Evolutionary conservation across 371 early-diverging fungal species (phyloP), one percentile per base, ranked within the genome.

Genomic region (Mortierella sp.): DNA sequence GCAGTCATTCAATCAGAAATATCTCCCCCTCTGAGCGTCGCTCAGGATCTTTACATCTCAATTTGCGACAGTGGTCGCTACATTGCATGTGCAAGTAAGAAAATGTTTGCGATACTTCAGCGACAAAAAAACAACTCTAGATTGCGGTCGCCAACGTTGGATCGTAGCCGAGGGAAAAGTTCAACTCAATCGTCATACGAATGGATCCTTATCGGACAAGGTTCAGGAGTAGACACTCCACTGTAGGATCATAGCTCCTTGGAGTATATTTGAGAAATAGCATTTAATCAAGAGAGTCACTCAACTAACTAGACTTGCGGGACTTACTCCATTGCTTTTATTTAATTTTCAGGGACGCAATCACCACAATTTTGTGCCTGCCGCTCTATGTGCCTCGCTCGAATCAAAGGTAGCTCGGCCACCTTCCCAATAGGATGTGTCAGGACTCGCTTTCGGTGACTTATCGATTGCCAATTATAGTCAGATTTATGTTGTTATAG

Each of bases 311-410:
- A 2, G 22, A 31, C n/a, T 15, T 55, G 19, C 19, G 55, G 13
- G 8, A 28, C 17, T 34, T 57, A 17, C 42, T 28, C 10, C 4
- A n/a, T n/a, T n/a, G 1, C 28, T 8, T 51, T 42, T 40, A 26
- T 31, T 8, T 40, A 12, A 58, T 4, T 31, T 12, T 64, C 61
- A 88, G 87, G 23, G 90, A 90, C 60, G 83, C 72, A 3, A 90
- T 90, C 45, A 90, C 90, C 2, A 83, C 87, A 2, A 65, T 90
- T 23, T 56, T 89, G 26, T 90, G 90, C 53, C 57, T 90, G 32
- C 87, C 90, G 7, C 72, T 89, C 23, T 90, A 87, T 82, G 85
- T 86, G 0, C 89, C 90, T 4, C 86, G 88, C 0, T 86, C 87
- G 31, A 73, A 85, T 32, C 84, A 83, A 78, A 89, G 83, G 88